phyloP scores from a whole-genome alignment of 352 stramenopile genomes.

The Hyaloperonospora arabidopsidis region DNA sequence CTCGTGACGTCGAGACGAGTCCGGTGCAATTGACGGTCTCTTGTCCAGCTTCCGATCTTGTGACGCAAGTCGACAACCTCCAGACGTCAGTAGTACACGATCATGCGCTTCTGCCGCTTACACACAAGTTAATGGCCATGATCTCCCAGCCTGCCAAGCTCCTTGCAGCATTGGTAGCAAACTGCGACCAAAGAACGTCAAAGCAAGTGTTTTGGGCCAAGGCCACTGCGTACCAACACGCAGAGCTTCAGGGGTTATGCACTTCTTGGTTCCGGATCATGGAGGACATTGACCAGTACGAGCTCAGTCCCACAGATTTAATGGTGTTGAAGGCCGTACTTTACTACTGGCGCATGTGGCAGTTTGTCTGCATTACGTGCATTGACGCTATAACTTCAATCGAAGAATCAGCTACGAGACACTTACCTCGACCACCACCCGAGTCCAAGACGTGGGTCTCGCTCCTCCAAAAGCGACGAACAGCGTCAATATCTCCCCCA shows the following conservation, averaged over 20 bases:
- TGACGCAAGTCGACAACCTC: conserved; percentile 7
- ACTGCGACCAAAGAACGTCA: conserved; percentile 17
- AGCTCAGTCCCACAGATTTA: conserved; percentile 27
- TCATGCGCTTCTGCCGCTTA: conserved; percentile 30
- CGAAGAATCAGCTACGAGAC: conserved; percentile 21
- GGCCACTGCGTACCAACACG: conserved; percentile 28
- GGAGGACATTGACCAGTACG: conserved; percentile 16
- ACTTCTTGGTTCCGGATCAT: conserved; percentile 29
- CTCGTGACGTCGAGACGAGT: conserved; percentile 8
- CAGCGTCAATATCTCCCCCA: conserved; percentile 25
- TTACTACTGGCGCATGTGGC: conserved; percentile 55
- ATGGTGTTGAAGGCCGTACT: conserved; percentile 52
- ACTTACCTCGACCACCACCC: conserved; percentile 8
- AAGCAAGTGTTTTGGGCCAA: conserved; percentile 29
- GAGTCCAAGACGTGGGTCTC: conserved; percentile 8
- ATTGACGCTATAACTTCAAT: conserved; percentile 35
- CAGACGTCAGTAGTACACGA: not conserved
- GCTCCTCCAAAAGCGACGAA: conserved; percentile 23
- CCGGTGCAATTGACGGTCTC: not conserved
- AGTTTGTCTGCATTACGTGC: conserved; percentile 33
- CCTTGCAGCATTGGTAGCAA: conserved; percentile 35
- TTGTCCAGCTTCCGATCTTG: conserved; percentile 9
- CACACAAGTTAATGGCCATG: conserved; percentile 40
- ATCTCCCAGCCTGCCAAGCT: conserved; percentile 42
- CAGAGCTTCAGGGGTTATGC: conserved; percentile 24